These are phyloP conservation scores for Diaporthe sp. DNA, from an alignment of 2,329 filamentous ascomycete species.

Conservation along the genomic window DNA sequence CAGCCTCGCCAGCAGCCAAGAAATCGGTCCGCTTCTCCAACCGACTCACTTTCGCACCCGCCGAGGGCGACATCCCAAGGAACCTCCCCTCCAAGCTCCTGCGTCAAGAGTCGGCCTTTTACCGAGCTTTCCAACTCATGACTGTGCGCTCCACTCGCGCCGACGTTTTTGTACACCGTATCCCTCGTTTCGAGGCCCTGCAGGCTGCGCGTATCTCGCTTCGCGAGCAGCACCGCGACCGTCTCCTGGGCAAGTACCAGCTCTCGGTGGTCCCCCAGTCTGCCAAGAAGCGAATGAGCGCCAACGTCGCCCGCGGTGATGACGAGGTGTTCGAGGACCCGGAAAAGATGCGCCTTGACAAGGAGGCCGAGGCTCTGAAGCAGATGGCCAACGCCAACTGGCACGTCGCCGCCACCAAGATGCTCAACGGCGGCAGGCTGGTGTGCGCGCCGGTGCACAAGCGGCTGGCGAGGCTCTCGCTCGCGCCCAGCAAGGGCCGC, in stretches of 20 bases:
- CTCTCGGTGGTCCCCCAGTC: conserved; percentile 77
- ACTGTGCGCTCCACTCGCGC: conserved; percentile 73
- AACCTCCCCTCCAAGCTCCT: conserved; percentile 65
- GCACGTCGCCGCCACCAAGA: conserved; percentile 72
- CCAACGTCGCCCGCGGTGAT: conserved; percentile 80
- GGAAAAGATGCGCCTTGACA: conserved; percentile 76
- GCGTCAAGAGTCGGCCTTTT: conserved; percentile 83
- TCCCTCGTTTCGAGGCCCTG: conserved; percentile 88
- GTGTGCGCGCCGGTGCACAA: conserved; percentile 75
- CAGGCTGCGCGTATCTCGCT: conserved; percentile 86
- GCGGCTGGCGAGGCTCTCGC: conserved; percentile 68
- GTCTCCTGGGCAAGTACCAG: conserved; percentile 88
- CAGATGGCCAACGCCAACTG: conserved; percentile 75
- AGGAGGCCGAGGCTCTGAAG: conserved; percentile 82
- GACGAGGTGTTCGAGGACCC: conserved; percentile 74
- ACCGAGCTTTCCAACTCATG: conserved; percentile 86
- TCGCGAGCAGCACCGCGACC: conserved; percentile 79
- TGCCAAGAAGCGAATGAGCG: conserved; percentile 78
- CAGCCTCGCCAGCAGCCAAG: conserved; percentile 59
- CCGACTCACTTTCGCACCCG: conserved; percentile 55
- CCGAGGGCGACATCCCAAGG: conserved; percentile 58
- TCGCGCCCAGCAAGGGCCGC: conserved; percentile 54
- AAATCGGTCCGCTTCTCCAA: conserved; percentile 84
- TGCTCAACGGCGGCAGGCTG: conserved; percentile 74
- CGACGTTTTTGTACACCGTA: conserved; percentile 88